Base-by-base conservation (phyloP, 2,329 filamentous ascomycete genomes). In the Trichoderma aggressivum region DNA sequence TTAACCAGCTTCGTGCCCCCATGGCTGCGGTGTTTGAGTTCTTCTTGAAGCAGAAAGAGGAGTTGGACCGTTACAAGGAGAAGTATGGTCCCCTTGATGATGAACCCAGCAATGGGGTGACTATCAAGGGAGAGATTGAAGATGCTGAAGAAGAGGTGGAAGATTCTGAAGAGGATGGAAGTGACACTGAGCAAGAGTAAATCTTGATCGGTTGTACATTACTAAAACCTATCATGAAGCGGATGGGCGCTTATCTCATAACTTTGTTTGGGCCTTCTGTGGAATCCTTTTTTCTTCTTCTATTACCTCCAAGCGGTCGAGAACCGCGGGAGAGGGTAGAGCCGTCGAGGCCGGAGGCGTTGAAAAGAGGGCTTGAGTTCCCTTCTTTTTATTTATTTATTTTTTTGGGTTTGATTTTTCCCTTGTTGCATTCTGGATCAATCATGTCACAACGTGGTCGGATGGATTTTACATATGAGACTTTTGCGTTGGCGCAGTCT, bases 1-100 rank as follows among this genome's bases (percentile, higher is more conserved):
- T 97, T 30, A 86, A 92, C 67, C 88, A 93, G 74, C 88, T 97
- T 72, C 90, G 93, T 12, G 91, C 89, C 24, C 92, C 94, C 3
- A 97, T 98, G 87, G 81, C 85, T 12, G 88, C 91, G 18, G 87
- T 98, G 24, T 84, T 97, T 24, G 82, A 83, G 56, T 86, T 87
- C 56, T 84, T 95, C 36, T 82, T 86, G 43, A 80, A 83, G 34
- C 88, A 92, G 77, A 81, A 93, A 71, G 84, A 84, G 34, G 89
- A 94, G 77, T 83, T 94, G 61, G 84, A 89, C 77, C 81, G 80
- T 71, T 91, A 92, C 80, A 89, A 87, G 77, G 82, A 82, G 34
- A 82, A 78, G 63, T 89, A 84, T 73, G 88, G 87, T 53, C 79
- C 82, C 6, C 76, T 89, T 18, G 74, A 59, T 3, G 26, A 43